Conservation (phyloP, 1,284 basidiomycete genomes). For the Apiotrichum domesticum region DNA sequence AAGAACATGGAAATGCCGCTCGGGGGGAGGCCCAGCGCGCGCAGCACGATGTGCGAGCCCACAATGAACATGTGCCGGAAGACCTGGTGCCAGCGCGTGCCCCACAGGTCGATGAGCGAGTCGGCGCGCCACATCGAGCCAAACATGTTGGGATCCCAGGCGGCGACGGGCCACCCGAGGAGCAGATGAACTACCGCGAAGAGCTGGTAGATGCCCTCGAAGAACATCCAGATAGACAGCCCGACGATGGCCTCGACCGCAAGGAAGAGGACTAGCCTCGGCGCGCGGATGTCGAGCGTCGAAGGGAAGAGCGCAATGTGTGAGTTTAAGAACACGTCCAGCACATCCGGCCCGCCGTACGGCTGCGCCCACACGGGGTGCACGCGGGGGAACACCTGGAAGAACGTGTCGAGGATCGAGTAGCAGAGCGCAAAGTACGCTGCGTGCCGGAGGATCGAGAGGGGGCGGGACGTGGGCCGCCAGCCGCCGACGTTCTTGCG, state of each 20-base stretch:
- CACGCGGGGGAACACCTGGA: slow-evolving; percentile 6
- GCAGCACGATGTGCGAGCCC: not conserved
- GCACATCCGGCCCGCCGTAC: slow-evolving; percentile 10
- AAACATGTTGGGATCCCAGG: slow-evolving; percentile 41
- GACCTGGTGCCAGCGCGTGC: slow-evolving; percentile 45
- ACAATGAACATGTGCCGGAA: slow-evolving; percentile 11
- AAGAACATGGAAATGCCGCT: slow-evolving; percentile 21
- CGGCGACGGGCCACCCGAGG: slow-evolving; percentile 26
- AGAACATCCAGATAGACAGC: slow-evolving; percentile 24
- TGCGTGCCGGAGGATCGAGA: slow-evolving; percentile 25
- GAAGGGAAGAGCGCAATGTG: slow-evolving; percentile 25
- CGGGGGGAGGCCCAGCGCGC: slow-evolving; percentile 18
- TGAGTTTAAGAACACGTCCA: not conserved
- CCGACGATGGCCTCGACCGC: slow-evolving; percentile 22
- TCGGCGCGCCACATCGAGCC: slow-evolving; percentile 34
- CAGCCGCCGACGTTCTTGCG: not conserved
- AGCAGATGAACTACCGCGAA: slow-evolving; percentile 22
- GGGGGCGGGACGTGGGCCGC: slow-evolving; percentile 13
- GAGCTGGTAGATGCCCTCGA: slow-evolving; percentile 36
- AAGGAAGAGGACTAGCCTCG: slow-evolving; percentile 17
- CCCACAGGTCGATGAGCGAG: slow-evolving; percentile 45
- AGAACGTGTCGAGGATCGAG: slow-evolving; percentile 26
- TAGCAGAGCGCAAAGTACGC: slow-evolving; percentile 20
- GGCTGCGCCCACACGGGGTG: not conserved
- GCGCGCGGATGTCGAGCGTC: slow-evolving; percentile 7